Conservation (phyloP, 495 filamentous ascomycete genomes). For the Chlorociboria aeruginascens region DNA sequence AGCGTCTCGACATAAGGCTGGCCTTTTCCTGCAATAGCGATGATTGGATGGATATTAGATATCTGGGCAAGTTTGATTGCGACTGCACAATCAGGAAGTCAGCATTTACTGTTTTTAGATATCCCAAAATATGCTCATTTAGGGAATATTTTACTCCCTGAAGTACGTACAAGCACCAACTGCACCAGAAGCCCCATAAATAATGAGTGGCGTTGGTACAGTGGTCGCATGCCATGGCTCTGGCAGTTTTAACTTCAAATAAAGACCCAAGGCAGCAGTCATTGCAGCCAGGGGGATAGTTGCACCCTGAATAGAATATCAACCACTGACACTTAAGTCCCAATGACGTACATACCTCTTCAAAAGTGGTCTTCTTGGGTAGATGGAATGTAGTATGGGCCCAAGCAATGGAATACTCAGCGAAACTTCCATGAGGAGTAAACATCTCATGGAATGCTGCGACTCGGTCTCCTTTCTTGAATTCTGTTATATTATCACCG, state of each 20-base stretch:
- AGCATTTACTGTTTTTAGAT: too few species aligned
- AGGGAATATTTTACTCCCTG: too few species aligned
- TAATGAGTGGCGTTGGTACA: slow-evolving; percentile 37
- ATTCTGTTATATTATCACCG: slow-evolving; percentile 61
- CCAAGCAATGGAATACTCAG: slow-evolving; percentile 58
- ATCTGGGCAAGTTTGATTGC: slow-evolving; percentile 53
- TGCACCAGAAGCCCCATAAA: slow-evolving; percentile 49
- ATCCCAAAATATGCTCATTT: too few species aligned
- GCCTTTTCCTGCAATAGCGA: slow-evolving; percentile 54
- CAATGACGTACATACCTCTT: slow-evolving; percentile 33
- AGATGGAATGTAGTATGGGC: slow-evolving; percentile 58
- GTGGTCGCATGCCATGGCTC: slow-evolving; percentile 45
- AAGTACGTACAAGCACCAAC: slow-evolving; percentile 33
- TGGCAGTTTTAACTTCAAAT: slow-evolving; percentile 45
- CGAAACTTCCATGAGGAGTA: slow-evolving; percentile 47
- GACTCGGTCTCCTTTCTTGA: slow-evolving; percentile 74
- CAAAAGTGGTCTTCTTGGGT: slow-evolving; percentile 49
- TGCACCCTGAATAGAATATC: slow-evolving; percentile 38
- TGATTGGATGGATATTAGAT: slow-evolving; percentile 62
- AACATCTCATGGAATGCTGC: slow-evolving; percentile 48
- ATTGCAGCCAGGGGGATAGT: slow-evolving; percentile 63
- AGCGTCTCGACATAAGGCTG: slow-evolving; percentile 44
- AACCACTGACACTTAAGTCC: slow-evolving; percentile 14
- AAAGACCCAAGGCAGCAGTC: slow-evolving; percentile 58
- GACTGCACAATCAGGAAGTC: slow-evolving; percentile 26